Evolutionary conservation across 2,329 filamentous ascomycete species (phyloP), one percentile per base, ranked within the genome.

Genomic region (Drechslerella dactyloides): DNA sequence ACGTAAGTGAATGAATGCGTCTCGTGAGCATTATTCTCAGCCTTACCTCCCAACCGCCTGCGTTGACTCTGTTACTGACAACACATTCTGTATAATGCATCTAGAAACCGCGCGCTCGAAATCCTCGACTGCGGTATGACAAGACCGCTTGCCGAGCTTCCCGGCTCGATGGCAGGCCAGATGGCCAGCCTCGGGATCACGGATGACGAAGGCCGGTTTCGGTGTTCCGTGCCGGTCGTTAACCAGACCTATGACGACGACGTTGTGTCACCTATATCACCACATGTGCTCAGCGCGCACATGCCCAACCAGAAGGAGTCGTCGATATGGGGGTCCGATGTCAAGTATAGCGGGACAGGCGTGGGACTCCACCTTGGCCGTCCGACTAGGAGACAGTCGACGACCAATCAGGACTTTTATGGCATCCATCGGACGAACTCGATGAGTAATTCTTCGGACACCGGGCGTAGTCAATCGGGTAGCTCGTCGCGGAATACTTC

Each of bases 371-470:
- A 70, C 33, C 50, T 17, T 11, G 54, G 58, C 4, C 24, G 10
- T 21, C 19, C 42, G 6, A 33, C 35, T 17, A 21, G 27, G 19
- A 33, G 59, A 11, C 61, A 13, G 44, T 48, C 59, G 33, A 27
- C 54, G 10, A 51, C 33, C 21, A 63, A 55, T 40, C 37, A 60
- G 19, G 27, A 40, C 8, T 70, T 70, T 27, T 70, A 70, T 17
- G 55, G 66, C 4, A 52, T 70, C 13, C 23, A 70, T 27, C 50
- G 66, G 33, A 59, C 66, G 33, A 70, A 70, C 24, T 70, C 66
- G n/a, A 70, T 70, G 59, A 64, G 59, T 11, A 70, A 70, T 37
- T 70, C 66, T 10, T 70, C 66, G 8, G 66, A 70, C 37, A 70
- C 66, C 1, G 66, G 66, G 2, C 59, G 59, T 13, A 70, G 66